A percentile compares a stretch with the other conserved stretches of the same genome.
Evolutionary conservation across 163 green algal genomes (phyloP).

Genomic region (Chlorella variabilis): DNA sequence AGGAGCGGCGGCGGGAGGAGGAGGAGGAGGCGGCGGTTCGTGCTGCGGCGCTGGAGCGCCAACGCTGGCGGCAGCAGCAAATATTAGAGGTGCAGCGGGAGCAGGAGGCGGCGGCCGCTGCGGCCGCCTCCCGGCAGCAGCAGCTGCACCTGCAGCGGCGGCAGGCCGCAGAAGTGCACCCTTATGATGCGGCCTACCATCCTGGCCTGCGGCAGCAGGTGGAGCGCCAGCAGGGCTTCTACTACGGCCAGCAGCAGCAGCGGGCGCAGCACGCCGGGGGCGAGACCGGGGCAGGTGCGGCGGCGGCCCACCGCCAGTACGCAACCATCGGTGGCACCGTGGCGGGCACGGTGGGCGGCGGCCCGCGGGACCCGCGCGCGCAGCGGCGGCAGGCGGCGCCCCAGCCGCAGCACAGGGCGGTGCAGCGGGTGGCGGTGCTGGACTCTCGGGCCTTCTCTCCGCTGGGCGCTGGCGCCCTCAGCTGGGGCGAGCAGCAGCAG

Average conservation of each 20-base stretch:
- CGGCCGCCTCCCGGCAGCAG: too few relatives aligned
- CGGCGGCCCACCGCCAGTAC: constrained; percentile 3
- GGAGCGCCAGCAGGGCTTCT: not conserved
- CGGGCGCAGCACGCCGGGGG: not conserved
- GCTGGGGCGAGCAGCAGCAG: not conserved
- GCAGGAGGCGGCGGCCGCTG: not conserved
- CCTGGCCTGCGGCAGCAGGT: not conserved
- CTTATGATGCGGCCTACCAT: not conserved
- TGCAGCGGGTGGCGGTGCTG: not conserved
- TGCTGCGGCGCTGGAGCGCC: not conserved
- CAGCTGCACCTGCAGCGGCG: not conserved
- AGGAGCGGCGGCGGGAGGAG: not conserved
- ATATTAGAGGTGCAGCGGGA: not conserved
- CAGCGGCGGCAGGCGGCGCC: not conserved
- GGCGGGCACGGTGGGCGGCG: not conserved
- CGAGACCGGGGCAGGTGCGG: not conserved
- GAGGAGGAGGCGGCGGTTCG: not conserved
- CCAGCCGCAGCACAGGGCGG: not conserved
- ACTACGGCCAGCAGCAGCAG: not conserved
- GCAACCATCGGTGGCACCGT: not conserved
- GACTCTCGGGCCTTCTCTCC: constrained; percentile 11
- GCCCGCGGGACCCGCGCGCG: not conserved
- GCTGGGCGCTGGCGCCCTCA: constrained; percentile 5
- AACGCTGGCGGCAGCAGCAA: not conserved
- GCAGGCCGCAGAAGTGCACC: not conserved